Evolutionary conservation across 2,329 filamentous ascomycete species (phyloP).

Genomic region (Raffaelea albimanens): DNA sequence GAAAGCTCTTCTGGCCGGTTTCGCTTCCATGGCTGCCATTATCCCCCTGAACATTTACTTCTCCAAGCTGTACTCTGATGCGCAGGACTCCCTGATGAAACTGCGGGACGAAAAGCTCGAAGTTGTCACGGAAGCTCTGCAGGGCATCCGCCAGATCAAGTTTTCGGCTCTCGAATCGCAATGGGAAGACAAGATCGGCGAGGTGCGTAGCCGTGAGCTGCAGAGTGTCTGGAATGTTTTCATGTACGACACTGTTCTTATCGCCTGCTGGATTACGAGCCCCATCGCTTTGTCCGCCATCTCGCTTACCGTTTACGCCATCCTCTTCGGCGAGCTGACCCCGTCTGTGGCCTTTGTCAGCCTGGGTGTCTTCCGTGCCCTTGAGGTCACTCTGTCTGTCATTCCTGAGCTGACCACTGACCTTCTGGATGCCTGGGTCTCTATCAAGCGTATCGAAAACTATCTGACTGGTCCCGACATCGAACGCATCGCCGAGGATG

Average conservation of each 20-base stretch:
- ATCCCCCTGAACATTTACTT: constrained; percentile 60
- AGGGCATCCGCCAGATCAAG: constrained; percentile 78
- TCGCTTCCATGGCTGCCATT: constrained; percentile 53
- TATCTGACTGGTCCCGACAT: constrained; percentile 62
- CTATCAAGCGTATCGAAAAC: constrained; percentile 59
- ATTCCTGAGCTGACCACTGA: constrained; percentile 66
- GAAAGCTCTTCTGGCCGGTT: constrained; percentile 56
- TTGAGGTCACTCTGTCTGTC: constrained; percentile 62
- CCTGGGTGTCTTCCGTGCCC: constrained; percentile 62
- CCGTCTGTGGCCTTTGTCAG: constrained; percentile 74
- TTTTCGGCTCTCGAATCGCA: constrained; percentile 67
- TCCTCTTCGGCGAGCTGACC: constrained; percentile 50
- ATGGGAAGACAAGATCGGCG: constrained; percentile 62
- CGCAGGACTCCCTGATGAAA: constrained; percentile 66
- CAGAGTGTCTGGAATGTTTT: constrained; percentile 58
- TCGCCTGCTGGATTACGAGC: constrained; percentile 62
- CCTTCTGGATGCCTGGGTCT: constrained; percentile 64
- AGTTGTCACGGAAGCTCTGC: constrained; percentile 65
- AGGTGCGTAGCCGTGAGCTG: constrained; percentile 58
- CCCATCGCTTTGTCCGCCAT: constrained; percentile 66
- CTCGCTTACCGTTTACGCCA: constrained; percentile 59
- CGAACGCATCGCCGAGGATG: constrained; percentile 39
- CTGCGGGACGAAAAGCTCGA: constrained; percentile 65
- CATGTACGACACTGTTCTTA: constrained; percentile 49
- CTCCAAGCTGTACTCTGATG: constrained; percentile 52